These are phyloP conservation scores for Anthracocystis walkeri DNA, from an alignment of 1,284 basidiomycete genomes.

Conservation along the genomic window DNA sequence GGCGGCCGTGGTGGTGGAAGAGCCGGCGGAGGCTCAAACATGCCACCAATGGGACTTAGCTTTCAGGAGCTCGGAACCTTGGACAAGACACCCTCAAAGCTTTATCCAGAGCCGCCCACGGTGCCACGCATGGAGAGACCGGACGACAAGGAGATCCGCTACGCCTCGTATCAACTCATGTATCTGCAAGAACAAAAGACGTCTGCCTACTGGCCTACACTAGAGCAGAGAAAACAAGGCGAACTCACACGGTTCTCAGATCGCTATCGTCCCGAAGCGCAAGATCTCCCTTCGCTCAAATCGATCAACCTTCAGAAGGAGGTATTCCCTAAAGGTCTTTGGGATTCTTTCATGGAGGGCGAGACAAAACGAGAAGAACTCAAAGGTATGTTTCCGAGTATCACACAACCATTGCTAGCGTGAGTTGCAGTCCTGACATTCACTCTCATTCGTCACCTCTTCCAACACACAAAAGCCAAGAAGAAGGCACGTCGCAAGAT, in stretches of 20 bases:
- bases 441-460: neutral
- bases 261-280: conserved; percentile 57
- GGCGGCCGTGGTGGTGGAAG: conserved; percentile 48
- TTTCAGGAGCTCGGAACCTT: conserved; percentile 50
- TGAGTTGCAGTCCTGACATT: neutral
- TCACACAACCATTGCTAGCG: neutral
- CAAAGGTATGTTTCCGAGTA: conserved; percentile 14
- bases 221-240: conserved; percentile 47
- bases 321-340: conserved; percentile 64
- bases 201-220: conserved; percentile 49
- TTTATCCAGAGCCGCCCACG: conserved; percentile 44
- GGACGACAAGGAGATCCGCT: conserved; percentile 47
- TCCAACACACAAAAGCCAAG: conserved; percentile 14
- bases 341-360: conserved; percentile 64
- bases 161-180: conserved; percentile 53
- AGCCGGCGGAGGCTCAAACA: conserved; percentile 34
- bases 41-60: conserved; percentile 49
- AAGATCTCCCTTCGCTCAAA: conserved; percentile 54
- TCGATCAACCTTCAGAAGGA: conserved; percentile 57
- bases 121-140: conserved; percentile 44
- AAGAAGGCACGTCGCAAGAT: conserved; percentile 50
- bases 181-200: conserved; percentile 54
- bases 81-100: conserved; percentile 56
- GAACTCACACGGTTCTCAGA: conserved; percentile 63
- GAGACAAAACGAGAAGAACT: conserved; percentile 55